Conservation (phyloP, 179 eudicot species). For the Beta macrorhiza region DNA sequence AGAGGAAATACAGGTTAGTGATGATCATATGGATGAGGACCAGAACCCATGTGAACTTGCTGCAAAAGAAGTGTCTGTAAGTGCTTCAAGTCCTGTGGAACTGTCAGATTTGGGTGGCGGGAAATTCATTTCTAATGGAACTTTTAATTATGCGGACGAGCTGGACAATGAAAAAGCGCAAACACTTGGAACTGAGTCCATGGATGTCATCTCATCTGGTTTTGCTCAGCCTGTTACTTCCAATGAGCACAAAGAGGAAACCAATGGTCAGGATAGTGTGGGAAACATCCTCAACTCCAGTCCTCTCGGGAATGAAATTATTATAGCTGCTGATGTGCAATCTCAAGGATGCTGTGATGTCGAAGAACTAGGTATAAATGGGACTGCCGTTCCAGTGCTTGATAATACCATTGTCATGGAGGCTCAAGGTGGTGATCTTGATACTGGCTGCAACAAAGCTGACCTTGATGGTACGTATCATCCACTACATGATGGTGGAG, state of each 20-base stretch:
- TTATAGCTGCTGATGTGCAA: conserved; percentile 23
- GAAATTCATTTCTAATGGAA: conserved; percentile 30
- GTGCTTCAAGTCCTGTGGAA: conserved; percentile 33
- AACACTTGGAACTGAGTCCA: conserved; percentile 31
- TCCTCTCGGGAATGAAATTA: conserved; percentile 28
- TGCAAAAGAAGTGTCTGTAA: conserved; percentile 40
- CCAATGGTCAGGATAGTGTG: conserved; percentile 24
- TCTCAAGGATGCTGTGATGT: conserved; percentile 22
- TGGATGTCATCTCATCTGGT: conserved; percentile 27
- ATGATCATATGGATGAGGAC: conserved; percentile 73
- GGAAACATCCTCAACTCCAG: conserved; percentile 28
- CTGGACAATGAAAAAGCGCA: conserved; percentile 30
- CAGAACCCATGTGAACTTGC: conserved; percentile 35
- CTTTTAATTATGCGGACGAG: conserved; percentile 29
- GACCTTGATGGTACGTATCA: conserved; percentile 25
- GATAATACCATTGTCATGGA: conserved; percentile 17
- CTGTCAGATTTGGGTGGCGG: conserved; percentile 23
- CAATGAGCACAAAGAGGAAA: conserved; percentile 29
- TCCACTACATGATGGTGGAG: conserved; percentile 27
- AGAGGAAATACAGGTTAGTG: conserved; percentile 63
- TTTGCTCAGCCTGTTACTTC: conserved; percentile 25
- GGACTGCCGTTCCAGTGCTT: neutral
- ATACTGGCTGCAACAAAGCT: conserved; percentile 29
- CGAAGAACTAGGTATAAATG: conserved; percentile 27
- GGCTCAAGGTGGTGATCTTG: conserved; percentile 24